Base-by-base conservation (phyloP, 495 filamentous ascomycete species). In the Penicillium waksmanii region DNA sequence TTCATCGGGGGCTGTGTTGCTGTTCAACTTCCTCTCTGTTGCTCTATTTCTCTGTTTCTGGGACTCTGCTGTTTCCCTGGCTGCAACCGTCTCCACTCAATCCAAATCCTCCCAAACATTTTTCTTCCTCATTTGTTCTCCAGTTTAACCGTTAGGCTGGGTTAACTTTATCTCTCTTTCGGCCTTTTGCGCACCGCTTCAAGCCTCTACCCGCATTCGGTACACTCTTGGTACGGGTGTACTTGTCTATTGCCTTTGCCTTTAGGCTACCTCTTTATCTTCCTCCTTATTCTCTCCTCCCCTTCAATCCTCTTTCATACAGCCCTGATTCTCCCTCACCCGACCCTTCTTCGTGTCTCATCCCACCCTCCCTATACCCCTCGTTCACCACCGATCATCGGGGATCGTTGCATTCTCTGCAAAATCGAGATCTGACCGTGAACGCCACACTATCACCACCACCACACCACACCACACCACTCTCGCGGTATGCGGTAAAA, bases 201-300 rank as follows among this genome's bases (percentile, higher is more conserved):
- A 60, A 56, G 52, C 56, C 50, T 60, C 52, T 66, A 58, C 44
- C 64, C 64, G 64, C 25, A 57, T 63, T 36, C 64, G 64, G 64
- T 54, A 2, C 27, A 8, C 6, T 31, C 27, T 9, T 31, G 27
- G 27, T 31, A 31, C n/a, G n/a, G n/a, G n/a, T n/a, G n/a, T n/a
- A n/a, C 27, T 7, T 8, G 27, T 6, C 27, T 27, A 2, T 27
- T 59, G 38, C 36, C 18, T 60, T 60, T 51, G 49, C 53, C 42
- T 53, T 31, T 36, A 36, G 25, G 17, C n/a, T 18, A 17, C 21
- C 23, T 56, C 5, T 12, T 47, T 46, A 11, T 27, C 18, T 25
- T 27, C n/a, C 42, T 61, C 19, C 33, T 27, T 55, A 48, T 43
- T 19, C 42, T 56, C 17, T 64, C 11, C 56, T n/a, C 25, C 4